A percentile compares a stretch with the other conserved stretches of the same genome.
phyloP scores from a whole-genome alignment of 2,329 filamentous ascomycete species.

The Pyrenophora teres region DNA sequence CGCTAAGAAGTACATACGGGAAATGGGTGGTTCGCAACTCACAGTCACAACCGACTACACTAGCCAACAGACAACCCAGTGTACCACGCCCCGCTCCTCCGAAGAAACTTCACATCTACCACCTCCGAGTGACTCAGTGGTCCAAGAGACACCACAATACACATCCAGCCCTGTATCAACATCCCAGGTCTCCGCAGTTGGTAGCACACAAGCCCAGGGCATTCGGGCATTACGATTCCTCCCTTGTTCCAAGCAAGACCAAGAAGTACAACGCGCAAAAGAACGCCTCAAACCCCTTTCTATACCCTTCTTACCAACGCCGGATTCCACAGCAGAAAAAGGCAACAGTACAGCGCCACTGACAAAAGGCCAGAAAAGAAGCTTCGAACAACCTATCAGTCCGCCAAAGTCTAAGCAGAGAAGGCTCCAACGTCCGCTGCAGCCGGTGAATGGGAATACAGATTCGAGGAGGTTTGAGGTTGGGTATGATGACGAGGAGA shows the following conservation, averaged over 20 bases:
- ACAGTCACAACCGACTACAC: conserved; percentile 24
- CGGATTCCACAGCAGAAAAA: not conserved
- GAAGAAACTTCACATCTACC: conserved; percentile 9
- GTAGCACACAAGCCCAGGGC: conserved; percentile 31
- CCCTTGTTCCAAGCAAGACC: conserved; percentile 2
- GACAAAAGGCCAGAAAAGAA: conserved; percentile 8
- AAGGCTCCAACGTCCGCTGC: conserved; percentile 17
- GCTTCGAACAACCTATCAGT: conserved; percentile 15
- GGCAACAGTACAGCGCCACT: too few relatives aligned
- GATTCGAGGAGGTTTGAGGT: too few relatives aligned
- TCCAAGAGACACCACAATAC: conserved; percentile 1
- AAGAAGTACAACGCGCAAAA: not conserved
- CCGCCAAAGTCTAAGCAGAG: conserved; percentile 28
- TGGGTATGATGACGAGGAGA: too few relatives aligned
- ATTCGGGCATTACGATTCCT: conserved; percentile 24
- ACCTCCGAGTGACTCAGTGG: not conserved
- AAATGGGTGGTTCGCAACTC: conserved; percentile 22
- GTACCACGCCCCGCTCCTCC: conserved; percentile 20
- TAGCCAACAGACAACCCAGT: conserved; percentile 27
- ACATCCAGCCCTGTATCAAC: conserved; percentile 13
- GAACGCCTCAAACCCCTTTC: not conserved
- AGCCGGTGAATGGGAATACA: conserved; percentile 11
- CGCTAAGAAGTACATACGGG: conserved; percentile 24
- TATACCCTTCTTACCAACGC: not conserved
- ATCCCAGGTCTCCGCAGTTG: conserved; percentile 16